Conservation (phyloP, 2,329 filamentous ascomycete species). For the Ceratocystis colombiana region DNA sequence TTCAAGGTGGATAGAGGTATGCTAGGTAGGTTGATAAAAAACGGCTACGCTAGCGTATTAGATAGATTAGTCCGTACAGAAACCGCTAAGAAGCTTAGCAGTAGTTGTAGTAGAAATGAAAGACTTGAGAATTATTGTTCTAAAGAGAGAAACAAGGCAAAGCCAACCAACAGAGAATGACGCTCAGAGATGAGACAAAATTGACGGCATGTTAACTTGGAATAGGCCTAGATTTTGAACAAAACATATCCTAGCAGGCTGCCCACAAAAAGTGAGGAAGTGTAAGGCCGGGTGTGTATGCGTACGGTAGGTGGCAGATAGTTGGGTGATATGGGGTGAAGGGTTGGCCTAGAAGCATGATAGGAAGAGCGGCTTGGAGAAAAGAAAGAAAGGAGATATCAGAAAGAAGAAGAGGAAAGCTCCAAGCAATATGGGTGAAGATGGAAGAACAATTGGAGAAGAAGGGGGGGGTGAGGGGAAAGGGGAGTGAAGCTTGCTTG, state of each 20-base stretch:
- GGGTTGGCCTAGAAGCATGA: neutral
- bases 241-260: slow-evolving; percentile 6
- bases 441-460: too few species aligned
- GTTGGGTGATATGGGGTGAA: neutral
- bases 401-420: neutral
- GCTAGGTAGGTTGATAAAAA: neutral
- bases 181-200: neutral
- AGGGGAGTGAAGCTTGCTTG: too few species aligned
- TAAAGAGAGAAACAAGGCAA: too few species aligned
- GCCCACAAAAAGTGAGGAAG: neutral
- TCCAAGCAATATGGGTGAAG: too few species aligned
- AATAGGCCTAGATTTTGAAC: slow-evolving; percentile 13
- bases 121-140: too few species aligned
- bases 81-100: neutral
- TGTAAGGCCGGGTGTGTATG: neutral
- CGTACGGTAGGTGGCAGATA: neutral
- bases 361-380: neutral
- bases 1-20: neutral
- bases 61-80: neutral
- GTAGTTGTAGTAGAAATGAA: neutral
- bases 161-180: neutral
- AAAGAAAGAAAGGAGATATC: neutral
- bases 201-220: neutral
- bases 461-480: too few species aligned
- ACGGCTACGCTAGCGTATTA: neutral